Percentiles rank a stretch among this genome's conserved stretches.
phyloP scores from a whole-genome alignment of 78 protist species.

The Dictyostelium intermedium region DNA sequence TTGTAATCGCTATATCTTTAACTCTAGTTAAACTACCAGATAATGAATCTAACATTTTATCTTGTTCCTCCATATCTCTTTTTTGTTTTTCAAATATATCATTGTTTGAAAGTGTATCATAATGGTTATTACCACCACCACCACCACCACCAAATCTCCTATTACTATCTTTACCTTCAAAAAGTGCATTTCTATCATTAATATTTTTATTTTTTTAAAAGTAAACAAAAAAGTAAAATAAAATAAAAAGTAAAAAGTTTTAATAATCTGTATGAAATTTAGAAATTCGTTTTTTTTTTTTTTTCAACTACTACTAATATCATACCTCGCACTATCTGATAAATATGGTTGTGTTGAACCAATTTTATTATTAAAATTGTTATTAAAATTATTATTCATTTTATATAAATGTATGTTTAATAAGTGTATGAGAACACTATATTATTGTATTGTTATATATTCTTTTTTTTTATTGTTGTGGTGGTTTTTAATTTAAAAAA shows the following conservation, averaged over 20 bases:
- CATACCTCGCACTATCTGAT: slow-evolving; percentile 61
- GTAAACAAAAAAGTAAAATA: too few relatives aligned
- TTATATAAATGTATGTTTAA: neutral
- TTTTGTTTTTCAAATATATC: slow-evolving; percentile 42
- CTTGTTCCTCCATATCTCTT: slow-evolving; percentile 51
- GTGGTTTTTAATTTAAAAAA: neutral
- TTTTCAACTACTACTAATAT: neutral
- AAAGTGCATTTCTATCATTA: neutral
- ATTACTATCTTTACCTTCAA: neutral
- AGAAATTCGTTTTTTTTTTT: neutral
- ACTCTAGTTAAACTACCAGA: slow-evolving; percentile 12
- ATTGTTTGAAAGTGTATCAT: neutral
- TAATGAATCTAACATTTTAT: slow-evolving; percentile 38
- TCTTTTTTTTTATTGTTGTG: neutral
- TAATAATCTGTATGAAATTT: neutral
- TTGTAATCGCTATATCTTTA: slow-evolving; percentile 49
- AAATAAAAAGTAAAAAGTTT: neutral
- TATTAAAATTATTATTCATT: neutral
- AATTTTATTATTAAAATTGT: slow-evolving; percentile 23
- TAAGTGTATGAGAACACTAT: neutral
- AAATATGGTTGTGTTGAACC: slow-evolving; percentile 12
- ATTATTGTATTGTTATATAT: neutral
- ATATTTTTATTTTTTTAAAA: neutral
- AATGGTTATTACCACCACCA: neutral
- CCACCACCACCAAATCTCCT: neutral